phyloP scores from a whole-genome alignment of 1,139 yeast genomes.

The Hansenula sp. region DNA sequence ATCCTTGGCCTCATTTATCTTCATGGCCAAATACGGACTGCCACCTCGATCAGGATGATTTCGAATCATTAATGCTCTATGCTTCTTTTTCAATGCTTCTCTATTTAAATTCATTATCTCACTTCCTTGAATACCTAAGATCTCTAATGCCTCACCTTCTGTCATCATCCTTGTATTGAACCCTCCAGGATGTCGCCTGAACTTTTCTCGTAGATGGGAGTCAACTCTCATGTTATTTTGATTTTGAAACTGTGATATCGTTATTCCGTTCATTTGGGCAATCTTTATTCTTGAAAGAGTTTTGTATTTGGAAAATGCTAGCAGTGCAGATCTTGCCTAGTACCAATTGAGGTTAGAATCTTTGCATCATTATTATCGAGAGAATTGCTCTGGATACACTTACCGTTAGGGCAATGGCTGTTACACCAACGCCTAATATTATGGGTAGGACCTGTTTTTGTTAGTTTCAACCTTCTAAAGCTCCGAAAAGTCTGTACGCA shows the following conservation, averaged over 20 bases:
- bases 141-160: slow-evolving; percentile 54
- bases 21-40: slow-evolving; percentile 64
- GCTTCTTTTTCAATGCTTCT: slow-evolving; percentile 46
- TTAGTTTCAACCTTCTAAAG: not conserved
- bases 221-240: slow-evolving; percentile 18
- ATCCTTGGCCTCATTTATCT: slow-evolving; percentile 74
- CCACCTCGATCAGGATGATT: slow-evolving; percentile 84
- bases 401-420: slow-evolving; percentile 48
- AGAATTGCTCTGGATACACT: slow-evolving; percentile 6
- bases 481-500: no score
- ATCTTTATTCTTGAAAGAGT: slow-evolving; percentile 51
- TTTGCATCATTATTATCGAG: not conserved
- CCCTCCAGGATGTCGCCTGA: slow-evolving; percentile 45
- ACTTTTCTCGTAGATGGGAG: slow-evolving; percentile 24
- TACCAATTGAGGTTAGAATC: not conserved
- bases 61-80: slow-evolving; percentile 58
- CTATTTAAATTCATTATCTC: slow-evolving; percentile 45
- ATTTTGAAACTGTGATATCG: slow-evolving; percentile 13
- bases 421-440: slow-evolving; percentile 53
- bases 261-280: slow-evolving; percentile 44
- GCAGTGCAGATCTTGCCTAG: slow-evolving; percentile 39
- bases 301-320: slow-evolving; percentile 40
- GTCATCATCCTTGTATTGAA: slow-evolving; percentile 47
- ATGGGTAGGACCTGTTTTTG: slow-evolving; percentile 45
- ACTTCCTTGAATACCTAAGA: slow-evolving; percentile 49